Conservation (phyloP, 2,329 filamentous ascomycete species). For the Calonectria crousiana region DNA sequence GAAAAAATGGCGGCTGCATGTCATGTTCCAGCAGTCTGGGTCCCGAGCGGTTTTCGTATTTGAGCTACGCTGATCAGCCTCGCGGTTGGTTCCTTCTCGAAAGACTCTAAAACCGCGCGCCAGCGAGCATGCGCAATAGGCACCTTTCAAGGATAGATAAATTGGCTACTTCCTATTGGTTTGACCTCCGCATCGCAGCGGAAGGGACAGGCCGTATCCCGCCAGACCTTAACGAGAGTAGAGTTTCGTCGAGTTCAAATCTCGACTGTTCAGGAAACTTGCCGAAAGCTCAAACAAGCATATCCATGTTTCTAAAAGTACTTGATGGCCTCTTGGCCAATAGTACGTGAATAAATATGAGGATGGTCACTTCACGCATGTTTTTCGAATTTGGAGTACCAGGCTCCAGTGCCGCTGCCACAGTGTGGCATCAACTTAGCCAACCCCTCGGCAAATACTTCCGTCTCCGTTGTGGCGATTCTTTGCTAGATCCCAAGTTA, state of each 20-base stretch:
- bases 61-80: not conserved
- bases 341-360: not conserved
- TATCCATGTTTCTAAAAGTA: not conserved
- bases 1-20: not conserved
- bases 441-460: not conserved
- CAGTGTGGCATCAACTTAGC: not conserved
- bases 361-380: not conserved
- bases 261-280: not conserved
- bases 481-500: not conserved
- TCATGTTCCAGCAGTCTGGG: not conserved
- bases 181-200: not conserved
- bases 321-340: not conserved
- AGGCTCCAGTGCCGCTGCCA: not conserved
- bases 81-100: not conserved
- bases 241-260: not conserved
- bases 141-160: not conserved
- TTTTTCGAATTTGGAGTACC: not conserved
- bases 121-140: not conserved
- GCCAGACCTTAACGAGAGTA: not conserved
- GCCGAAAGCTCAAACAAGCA: not conserved
- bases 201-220: not conserved
- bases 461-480: not conserved
- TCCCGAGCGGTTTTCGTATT: not conserved
- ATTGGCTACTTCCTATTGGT: not conserved
- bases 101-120: not conserved